Evolutionary conservation across 768 basidiomycete species (phyloP), one percentile per base, ranked within the genome.

Genomic region (Trametes sanguinea): DNA sequence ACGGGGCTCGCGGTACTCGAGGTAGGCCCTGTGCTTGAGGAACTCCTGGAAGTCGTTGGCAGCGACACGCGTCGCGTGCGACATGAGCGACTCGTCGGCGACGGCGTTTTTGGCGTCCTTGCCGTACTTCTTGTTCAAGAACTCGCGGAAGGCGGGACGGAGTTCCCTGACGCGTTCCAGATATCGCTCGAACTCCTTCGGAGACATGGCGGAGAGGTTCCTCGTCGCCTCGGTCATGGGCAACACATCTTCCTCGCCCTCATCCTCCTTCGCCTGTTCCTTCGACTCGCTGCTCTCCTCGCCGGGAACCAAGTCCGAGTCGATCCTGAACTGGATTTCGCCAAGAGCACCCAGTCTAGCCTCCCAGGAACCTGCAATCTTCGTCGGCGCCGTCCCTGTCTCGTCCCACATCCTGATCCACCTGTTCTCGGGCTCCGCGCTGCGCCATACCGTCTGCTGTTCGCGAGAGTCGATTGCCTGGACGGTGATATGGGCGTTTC

Each of bases 381-480:
- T 29, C 29, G 66, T 65, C 4, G 83, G 77, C 9, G 71, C 69
- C 17, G 80, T 70, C 22, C 81, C 81, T 56, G 89, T 78, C 70
- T 91, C 88, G 68, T 87, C 85, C 72, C 87, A 82, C 61, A 85
- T 81, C 66, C 80, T 78, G 59, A 92, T 79, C 73, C 88, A 89
- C 48, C 84, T 77, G n/a, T 85, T 85, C 70, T 90, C 83, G 44
- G 73, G 75, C 67, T 89, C 85, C 14, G 82, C 88, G 61, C 81
- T 79, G 68, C 81, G 81, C 90, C 92, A 94, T 64, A 90, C 88
- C 27, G 89, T 87, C 72, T 88, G 92, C 66, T 90, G 80, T 59
- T 89, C 84, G 56, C 77, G 83, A 33, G 88, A 84, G 70, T 94
- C 92, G 72, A 89, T 84, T 1, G 84, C 77, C 52, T 80, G 77